phyloP scores from a whole-genome alignment of 2,329 filamentous ascomycete genomes.

The Penicillium sp. region DNA sequence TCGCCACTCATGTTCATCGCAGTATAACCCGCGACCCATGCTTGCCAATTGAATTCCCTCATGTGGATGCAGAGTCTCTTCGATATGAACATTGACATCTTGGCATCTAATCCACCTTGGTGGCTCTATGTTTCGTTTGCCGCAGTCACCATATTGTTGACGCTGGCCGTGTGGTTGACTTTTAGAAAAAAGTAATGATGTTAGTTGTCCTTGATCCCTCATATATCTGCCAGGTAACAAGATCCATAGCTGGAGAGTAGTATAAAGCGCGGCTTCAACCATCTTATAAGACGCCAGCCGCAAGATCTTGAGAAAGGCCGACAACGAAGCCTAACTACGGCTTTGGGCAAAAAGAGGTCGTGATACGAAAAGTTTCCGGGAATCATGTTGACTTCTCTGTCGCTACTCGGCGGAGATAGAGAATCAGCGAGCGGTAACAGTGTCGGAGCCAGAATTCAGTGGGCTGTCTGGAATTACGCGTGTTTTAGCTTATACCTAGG shows the following conservation, averaged over 20 bases:
- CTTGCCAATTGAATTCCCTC: neutral
- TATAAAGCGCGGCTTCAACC: neutral
- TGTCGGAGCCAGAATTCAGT: too few relatives aligned
- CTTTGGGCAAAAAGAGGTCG: too few relatives aligned
- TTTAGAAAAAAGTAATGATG: neutral
- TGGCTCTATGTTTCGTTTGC: neutral
- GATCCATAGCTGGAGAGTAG: too few relatives aligned
- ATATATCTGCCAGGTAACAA: too few relatives aligned
- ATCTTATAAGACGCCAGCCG: neutral
- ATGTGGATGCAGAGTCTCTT: neutral
- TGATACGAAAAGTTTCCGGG: too few relatives aligned
- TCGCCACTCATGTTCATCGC: too few relatives aligned
- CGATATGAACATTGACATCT: neutral
- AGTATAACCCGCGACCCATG: neutral
- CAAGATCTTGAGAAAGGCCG: neutral
- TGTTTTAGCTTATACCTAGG: too few relatives aligned
- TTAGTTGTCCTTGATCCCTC: neutral
- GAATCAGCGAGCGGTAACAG: too few relatives aligned
- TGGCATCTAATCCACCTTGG: neutral
- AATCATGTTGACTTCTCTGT: too few relatives aligned
- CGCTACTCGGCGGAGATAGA: too few relatives aligned
- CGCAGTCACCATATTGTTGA: neutral
- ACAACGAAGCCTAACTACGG: too few relatives aligned
- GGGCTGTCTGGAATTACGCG: too few relatives aligned
- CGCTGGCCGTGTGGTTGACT: neutral